These are phyloP conservation scores for Malus asiatica DNA, from an alignment of 306 rosid genomes.

Conservation along the genomic window DNA sequence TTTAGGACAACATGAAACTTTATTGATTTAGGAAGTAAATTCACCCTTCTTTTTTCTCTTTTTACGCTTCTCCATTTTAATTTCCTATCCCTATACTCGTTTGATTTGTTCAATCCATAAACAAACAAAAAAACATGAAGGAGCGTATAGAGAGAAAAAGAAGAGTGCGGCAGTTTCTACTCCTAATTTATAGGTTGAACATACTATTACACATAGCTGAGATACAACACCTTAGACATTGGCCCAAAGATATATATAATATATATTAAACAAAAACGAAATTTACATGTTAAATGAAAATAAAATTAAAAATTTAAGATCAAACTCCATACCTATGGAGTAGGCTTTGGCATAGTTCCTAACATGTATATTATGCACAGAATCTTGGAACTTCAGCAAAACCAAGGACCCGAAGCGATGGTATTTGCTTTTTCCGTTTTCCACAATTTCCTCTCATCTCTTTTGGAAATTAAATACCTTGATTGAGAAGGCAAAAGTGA, in stretches of 20 bases:
- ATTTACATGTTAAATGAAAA: neutral
- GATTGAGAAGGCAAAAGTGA: conserved; percentile 32
- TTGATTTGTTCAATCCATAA: neutral
- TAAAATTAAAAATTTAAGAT: conserved; percentile 6
- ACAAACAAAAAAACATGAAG: too few species aligned
- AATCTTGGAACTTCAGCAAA: neutral
- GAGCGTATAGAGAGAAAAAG: neutral
- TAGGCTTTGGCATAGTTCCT: neutral
- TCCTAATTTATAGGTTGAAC: neutral
- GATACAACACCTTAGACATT: neutral
- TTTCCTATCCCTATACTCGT: neutral
- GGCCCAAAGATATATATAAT: neutral
- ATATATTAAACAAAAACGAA: neutral
- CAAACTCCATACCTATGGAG: neutral
- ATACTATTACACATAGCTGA: neutral
- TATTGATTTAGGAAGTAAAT: neutral
- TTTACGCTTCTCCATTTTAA: too few species aligned
- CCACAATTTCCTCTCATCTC: conserved; percentile 9
- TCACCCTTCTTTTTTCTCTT: neutral
- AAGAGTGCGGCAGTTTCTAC: neutral
- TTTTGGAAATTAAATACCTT: conserved; percentile 31
- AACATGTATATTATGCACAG: neutral
- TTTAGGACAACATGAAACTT: neutral
- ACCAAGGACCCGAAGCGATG: neutral
- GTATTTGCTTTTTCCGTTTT: neutral